Percentiles rank a stretch among this genome's conserved stretches.
Conservation (phyloP, 1,284 basidiomycete genomes). For the Pterula multifida region DNA sequence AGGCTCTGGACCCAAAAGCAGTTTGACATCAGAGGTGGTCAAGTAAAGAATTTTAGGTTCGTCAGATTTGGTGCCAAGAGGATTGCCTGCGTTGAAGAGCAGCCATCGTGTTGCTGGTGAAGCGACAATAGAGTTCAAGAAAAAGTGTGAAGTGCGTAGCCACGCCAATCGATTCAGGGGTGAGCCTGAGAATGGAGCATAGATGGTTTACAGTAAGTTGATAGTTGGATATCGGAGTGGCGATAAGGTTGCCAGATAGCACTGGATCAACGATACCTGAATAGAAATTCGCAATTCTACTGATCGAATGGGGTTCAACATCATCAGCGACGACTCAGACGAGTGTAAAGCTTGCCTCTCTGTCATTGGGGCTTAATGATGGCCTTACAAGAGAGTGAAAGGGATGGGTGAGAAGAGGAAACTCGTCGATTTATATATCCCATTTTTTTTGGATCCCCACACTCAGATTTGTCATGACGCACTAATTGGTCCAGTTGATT, state of each 20-base stretch:
- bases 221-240: too few species aligned
- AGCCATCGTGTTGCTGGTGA: conserved; percentile 60
- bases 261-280: neutral
- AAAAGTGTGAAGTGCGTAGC: conserved; percentile 60
- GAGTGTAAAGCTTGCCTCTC: neutral
- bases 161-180: conserved; percentile 82
- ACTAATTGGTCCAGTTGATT: neutral
- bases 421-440: neutral
- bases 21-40: conserved; percentile 41
- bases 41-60: conserved; percentile 34
- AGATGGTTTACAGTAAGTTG: neutral
- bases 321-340: too few species aligned
- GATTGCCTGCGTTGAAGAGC: conserved; percentile 59
- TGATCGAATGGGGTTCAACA: too few species aligned
- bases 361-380: neutral
- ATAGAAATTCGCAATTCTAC: neutral
- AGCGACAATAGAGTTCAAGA: conserved; percentile 56
- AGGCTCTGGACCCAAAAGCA: conserved; percentile 35
- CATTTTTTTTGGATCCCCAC: neutral
- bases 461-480: neutral
- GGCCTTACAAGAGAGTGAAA: neutral
- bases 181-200: conserved; percentile 31
- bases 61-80: conserved; percentile 28
- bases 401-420: neutral
- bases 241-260: neutral